These are phyloP conservation scores for Leccinum boreale DNA, from an alignment of 768 basidiomycete genomes.

Conservation along the genomic window DNA sequence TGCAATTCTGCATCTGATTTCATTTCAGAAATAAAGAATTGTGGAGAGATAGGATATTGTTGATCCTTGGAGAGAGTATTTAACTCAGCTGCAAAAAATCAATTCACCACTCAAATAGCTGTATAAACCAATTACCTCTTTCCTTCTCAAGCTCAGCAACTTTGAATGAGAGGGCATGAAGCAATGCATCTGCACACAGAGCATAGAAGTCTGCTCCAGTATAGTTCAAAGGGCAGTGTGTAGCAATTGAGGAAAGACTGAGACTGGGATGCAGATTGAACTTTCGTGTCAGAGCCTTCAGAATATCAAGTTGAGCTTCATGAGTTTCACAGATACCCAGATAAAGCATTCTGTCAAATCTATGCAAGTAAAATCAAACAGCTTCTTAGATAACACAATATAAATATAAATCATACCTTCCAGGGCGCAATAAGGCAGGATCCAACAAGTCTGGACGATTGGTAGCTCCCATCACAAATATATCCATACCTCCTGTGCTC, in stretches of 20 bases:
- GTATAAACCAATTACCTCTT: slow-evolving; percentile 47
- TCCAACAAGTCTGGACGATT: slow-evolving; percentile 93
- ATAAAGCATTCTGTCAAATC: slow-evolving; percentile 97
- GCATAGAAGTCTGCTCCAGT: slow-evolving; percentile 99
- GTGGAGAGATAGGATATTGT: slow-evolving; percentile 71
- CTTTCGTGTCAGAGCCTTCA: slow-evolving; percentile 88
- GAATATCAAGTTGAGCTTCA: slow-evolving; percentile 78
- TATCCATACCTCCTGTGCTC: slow-evolving; percentile 62
- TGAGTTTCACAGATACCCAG: slow-evolving; percentile 89
- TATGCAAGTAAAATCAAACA: slow-evolving; percentile 26
- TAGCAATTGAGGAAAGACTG: slow-evolving; percentile 59
- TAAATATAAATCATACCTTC: slow-evolving; percentile 50
- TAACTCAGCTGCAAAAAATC: slow-evolving; percentile 20
- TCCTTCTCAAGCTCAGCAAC: slow-evolving; percentile 74
- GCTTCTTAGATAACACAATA: background rate
- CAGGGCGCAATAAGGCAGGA: slow-evolving; percentile 83
- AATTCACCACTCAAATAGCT: background rate
- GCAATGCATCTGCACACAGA: slow-evolving; percentile 92
- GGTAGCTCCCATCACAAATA: slow-evolving; percentile 95
- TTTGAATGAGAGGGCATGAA: slow-evolving; percentile 90
- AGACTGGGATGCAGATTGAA: slow-evolving; percentile 76
- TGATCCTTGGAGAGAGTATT: slow-evolving; percentile 47
- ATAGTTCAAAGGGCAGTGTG: slow-evolving; percentile 84
- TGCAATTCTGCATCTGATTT: slow-evolving; percentile 65
- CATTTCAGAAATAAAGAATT: slow-evolving; percentile 87